A percentile compares a stretch with the other conserved stretches of the same genome.
phyloP scores from a whole-genome alignment of 495 filamentous ascomycete species.

The Penicillium nucicola region DNA sequence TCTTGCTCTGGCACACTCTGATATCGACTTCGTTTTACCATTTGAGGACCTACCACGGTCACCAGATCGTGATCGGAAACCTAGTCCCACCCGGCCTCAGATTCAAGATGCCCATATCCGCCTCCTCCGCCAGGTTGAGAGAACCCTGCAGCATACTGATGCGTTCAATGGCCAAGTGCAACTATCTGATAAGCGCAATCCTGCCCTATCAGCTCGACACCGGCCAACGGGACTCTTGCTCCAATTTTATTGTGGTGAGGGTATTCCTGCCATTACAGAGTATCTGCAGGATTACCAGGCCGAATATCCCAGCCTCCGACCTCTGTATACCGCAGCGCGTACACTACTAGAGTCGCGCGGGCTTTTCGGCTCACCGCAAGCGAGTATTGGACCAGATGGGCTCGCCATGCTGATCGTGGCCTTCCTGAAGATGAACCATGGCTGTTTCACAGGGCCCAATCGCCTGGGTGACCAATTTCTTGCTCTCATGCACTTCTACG shows the following conservation, averaged over 20 bases:
- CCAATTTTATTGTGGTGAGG: constrained; percentile 42
- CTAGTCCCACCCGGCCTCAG: constrained; percentile 30
- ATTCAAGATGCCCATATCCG: constrained; percentile 18
- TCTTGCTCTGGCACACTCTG: constrained; percentile 48
- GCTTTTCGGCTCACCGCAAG: constrained; percentile 40
- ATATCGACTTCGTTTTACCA: constrained; percentile 44
- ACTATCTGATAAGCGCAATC: constrained; percentile 14
- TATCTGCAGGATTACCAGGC: constrained; percentile 43
- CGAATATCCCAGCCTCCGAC: constrained; percentile 46
- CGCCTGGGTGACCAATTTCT: constrained; percentile 42
- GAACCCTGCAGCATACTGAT: constrained; percentile 12
- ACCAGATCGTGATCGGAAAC: constrained; percentile 19
- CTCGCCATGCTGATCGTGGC: constrained; percentile 57
- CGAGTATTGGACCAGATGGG: constrained; percentile 47
- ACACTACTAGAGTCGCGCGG: constrained; percentile 45
- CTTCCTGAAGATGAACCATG: constrained; percentile 43
- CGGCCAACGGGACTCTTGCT: constrained; percentile 43
- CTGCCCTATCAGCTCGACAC: constrained; percentile 35
- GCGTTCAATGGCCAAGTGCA: constrained; percentile 11
- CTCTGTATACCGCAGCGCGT: constrained; percentile 48
- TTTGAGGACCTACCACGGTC: constrained; percentile 22
- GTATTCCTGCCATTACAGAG: constrained; percentile 28
- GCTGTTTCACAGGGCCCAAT: constrained; percentile 24
- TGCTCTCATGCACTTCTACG: constrained; percentile 51
- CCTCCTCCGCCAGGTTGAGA: constrained; percentile 21